These are phyloP conservation scores for Microsporum ferrugineum DNA, from an alignment of 2,329 filamentous ascomycete genomes.

Conservation along the genomic window DNA sequence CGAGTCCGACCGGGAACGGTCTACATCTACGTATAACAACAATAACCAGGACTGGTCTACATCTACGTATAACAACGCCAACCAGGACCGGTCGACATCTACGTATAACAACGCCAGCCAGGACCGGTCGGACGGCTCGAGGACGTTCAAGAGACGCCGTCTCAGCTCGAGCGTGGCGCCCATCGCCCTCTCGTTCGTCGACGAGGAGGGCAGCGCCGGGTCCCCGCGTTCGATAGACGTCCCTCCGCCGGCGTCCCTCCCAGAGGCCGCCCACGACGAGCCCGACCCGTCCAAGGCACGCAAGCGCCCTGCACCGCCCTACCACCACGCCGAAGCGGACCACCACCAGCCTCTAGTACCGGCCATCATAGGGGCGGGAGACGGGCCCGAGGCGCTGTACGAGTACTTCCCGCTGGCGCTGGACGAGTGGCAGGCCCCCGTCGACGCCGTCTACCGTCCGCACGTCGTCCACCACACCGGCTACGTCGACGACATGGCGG, in stretches of 20 bases:
- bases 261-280: slow-evolving; percentile 14
- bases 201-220: slow-evolving; percentile 32
- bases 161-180: slow-evolving; percentile 33
- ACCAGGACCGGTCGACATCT: not conserved
- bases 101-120: slow-evolving; percentile 8
- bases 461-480: slow-evolving; percentile 86
- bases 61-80: no score
- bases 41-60: no score
- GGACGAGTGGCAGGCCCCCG: slow-evolving; percentile 83
- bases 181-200: slow-evolving; percentile 45
- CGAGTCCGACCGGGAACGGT: slow-evolving; percentile 17
- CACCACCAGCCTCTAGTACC: slow-evolving; percentile 35
- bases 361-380: slow-evolving; percentile 41
- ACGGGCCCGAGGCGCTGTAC: slow-evolving; percentile 74
- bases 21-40: not conserved
- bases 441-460: slow-evolving; percentile 80
- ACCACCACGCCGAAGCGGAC: not conserved
- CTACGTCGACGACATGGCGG: slow-evolving; percentile 57
- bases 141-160: slow-evolving; percentile 24
- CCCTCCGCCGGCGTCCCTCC: slow-evolving; percentile 18
- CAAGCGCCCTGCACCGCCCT: not conserved
- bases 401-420: slow-evolving; percentile 89
- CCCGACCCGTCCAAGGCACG: not conserved
- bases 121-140: not conserved
- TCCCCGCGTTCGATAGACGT: slow-evolving; percentile 26